phyloP scores from a whole-genome alignment of 495 filamentous ascomycete species.

The Filosporella fistucella region DNA sequence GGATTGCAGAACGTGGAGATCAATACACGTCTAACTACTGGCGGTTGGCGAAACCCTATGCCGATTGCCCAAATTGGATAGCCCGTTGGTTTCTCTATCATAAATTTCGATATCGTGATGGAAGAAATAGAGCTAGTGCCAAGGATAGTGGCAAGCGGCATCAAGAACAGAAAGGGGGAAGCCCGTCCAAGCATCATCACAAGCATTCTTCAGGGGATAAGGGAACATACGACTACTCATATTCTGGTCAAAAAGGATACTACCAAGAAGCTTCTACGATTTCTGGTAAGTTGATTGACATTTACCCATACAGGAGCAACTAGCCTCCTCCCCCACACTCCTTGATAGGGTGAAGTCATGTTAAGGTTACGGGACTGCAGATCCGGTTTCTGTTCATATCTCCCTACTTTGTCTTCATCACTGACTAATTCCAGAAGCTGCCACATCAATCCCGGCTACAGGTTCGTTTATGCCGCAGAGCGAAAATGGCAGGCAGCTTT shows the following conservation, averaged over 20 bases:
- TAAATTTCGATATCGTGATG: slow-evolving; percentile 54
- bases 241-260: background rate
- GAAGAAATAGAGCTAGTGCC: slow-evolving; percentile 33
- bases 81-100: slow-evolving; percentile 54
- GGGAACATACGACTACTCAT: too few species aligned
- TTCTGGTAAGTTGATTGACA: too few species aligned
- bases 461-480: too few species aligned
- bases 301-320: too few species aligned
- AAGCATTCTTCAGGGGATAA: background rate
- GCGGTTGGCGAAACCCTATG: slow-evolving; percentile 22
- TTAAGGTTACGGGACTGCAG: too few species aligned
- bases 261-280: background rate
- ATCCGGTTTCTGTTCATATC: too few species aligned
- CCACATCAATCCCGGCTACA: too few species aligned
- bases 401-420: too few species aligned
- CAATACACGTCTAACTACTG: slow-evolving; percentile 20
- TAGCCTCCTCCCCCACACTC: too few species aligned
- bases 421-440: too few species aligned
- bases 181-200: slow-evolving; percentile 1
- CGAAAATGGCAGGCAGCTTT: too few species aligned
- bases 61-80: slow-evolving; percentile 51
- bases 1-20: slow-evolving; percentile 16
- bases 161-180: background rate
- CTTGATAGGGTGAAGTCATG: too few species aligned
- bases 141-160: slow-evolving; percentile 5